Percentiles rank a stretch among this genome's conserved stretches.
Conservation (phyloP, 495 filamentous ascomycete species). For the Venustampulla echinocandica region DNA sequence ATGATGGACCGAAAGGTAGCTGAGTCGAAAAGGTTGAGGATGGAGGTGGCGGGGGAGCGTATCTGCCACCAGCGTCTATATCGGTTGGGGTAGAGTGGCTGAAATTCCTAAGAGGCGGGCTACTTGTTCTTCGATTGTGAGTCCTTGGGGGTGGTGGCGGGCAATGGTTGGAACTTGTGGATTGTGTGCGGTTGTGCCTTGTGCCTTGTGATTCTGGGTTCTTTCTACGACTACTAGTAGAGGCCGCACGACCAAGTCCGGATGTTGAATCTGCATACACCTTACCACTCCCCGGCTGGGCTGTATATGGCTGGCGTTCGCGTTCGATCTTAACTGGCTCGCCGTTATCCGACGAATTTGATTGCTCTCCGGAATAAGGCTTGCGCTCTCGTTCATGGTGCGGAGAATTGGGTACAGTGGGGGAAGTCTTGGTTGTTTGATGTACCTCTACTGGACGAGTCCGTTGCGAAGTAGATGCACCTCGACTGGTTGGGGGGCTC, state of each 20-base stretch:
- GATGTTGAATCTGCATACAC: constrained; percentile 7
- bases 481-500: constrained; percentile 11
- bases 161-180: constrained; percentile 5
- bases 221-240: constrained; percentile 12
- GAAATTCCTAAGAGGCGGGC: constrained; percentile 17
- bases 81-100: constrained; percentile 18
- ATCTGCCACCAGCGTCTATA: constrained; percentile 10
- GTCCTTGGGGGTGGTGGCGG: constrained; percentile 3
- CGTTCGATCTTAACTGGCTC: constrained; percentile 22
- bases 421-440: constrained; percentile 9
- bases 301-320: constrained; percentile 21
- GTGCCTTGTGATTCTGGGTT: neutral
- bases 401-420: constrained; percentile 12
- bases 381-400: constrained; percentile 21
- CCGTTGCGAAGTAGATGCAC: constrained; percentile 13
- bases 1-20: constrained; percentile 10
- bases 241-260: constrained; percentile 11
- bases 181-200: constrained; percentile 11
- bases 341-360: constrained; percentile 12
- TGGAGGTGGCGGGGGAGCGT: constrained; percentile 13
- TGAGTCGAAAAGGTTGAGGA: constrained; percentile 8
- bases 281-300: constrained; percentile 19
- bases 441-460: constrained; percentile 17
- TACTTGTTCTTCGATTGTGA: constrained; percentile 8
- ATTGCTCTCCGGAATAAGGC: constrained; percentile 17